Base-by-base conservation (phyloP, 2,329 filamentous ascomycete species). In the Penicillium polonicum region DNA sequence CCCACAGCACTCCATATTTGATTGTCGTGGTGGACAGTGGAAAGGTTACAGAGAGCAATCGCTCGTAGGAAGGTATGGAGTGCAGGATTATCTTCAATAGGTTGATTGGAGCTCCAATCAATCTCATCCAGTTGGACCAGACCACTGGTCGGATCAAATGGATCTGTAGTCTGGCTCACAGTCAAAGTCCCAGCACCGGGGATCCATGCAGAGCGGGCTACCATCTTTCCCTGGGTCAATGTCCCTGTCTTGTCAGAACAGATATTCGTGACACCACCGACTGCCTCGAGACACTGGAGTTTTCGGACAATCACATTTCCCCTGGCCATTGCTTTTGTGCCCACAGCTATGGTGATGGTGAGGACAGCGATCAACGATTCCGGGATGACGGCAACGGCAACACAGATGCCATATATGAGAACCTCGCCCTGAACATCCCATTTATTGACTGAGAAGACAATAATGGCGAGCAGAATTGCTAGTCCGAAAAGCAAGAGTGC, bases 401-500 rank as follows among this genome's bases (percentile, higher is more conserved):
- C 83, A n/a, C 79, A 80, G 35, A 83, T 82, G 13, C 80, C 80
- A 72, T 86, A 86, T 61, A 86, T 85, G 53, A 83, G 78, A 50
- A 85, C 82, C 67, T 86, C 83, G 52, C 81, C 79, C 17, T 81
- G 79, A 38, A 82, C 76, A 56, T 82, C 75, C 70, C 85, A 85
- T 31, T 78, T 71, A 70, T 82, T 86, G 58, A 83, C 83, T 2
- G 81, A 84, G 61, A 86, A 83, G 23, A 87, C 83, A 64, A 87
- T 85, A 63, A 87, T 83, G 12, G 84, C 83, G 45, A 85, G 77
- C 10, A 87, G 65, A 42, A 87, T 80, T 6, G 85, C 92, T 50
- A 91, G 83, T 46, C 82, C 86, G 69, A 96, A 95, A 2, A 96
- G 83, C 4, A 91, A 72, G 43, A 94, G 86, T 29, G 92, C 91